Percentiles rank a stretch among this genome's conserved stretches.
Conservation (phyloP, 2,329 filamentous ascomycete genomes). For the Monosporascus sp. region DNA sequence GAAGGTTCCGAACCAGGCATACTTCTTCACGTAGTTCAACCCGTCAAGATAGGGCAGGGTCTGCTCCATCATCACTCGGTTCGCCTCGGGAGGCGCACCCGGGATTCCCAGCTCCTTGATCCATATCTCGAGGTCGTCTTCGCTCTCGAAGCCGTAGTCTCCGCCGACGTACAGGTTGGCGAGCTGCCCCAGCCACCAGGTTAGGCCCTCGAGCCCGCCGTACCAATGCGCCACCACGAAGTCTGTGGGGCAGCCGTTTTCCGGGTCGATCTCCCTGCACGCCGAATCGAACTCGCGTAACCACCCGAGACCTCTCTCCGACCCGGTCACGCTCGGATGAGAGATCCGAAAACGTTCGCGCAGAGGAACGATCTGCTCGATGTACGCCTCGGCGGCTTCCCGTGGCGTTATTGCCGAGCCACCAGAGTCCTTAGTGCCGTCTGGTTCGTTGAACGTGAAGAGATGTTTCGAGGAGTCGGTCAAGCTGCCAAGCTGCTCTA, state of each 20-base stretch:
- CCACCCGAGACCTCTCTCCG: constrained; percentile 33
- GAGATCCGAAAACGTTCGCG: constrained; percentile 33
- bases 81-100: constrained; percentile 27
- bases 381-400: constrained; percentile 33
- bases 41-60: constrained; percentile 31
- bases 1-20: constrained; percentile 39
- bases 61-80: constrained; percentile 35
- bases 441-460: constrained; percentile 38
- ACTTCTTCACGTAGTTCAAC: constrained; percentile 29
- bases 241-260: constrained; percentile 33
- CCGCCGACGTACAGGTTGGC: constrained; percentile 7
- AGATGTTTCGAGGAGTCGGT: constrained; percentile 32
- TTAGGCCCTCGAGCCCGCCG: constrained; percentile 31
- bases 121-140: constrained; percentile 26
- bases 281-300: constrained; percentile 34
- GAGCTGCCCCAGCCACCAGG: constrained; percentile 30
- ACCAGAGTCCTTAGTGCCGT: constrained; percentile 33
- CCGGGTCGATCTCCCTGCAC: constrained; percentile 32
- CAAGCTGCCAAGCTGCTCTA: constrained; percentile 20
- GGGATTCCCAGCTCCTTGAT: constrained; percentile 37
- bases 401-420: constrained; percentile 33
- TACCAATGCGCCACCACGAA: constrained; percentile 39
- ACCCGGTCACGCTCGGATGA: constrained; percentile 37
- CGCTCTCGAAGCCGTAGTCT: constrained; percentile 27
- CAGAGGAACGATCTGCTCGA: constrained; percentile 32